phyloP scores from a whole-genome alignment of 208 protist species.

The Crithidia sp. region DNA sequence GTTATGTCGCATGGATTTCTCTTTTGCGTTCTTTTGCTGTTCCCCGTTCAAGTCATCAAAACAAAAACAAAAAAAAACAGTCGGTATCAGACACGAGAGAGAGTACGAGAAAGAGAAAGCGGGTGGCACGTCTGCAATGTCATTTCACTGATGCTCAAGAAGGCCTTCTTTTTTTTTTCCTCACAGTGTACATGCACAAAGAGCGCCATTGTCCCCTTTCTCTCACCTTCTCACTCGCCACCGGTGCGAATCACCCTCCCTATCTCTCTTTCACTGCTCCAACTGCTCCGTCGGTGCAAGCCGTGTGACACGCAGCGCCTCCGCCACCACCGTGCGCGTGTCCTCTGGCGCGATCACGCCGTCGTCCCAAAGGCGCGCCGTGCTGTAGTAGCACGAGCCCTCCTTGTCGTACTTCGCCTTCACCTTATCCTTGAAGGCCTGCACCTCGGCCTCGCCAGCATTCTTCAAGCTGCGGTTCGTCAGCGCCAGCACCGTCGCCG shows the following conservation, averaged over 20 bases:
- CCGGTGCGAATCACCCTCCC: not conserved
- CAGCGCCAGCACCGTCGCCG: conserved; percentile 88
- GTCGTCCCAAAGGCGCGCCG: conserved; percentile 96
- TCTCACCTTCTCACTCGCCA: too few species aligned
- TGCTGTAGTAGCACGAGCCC: conserved; percentile 93
- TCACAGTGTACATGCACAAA: too few species aligned
- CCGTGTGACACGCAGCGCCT: conserved; percentile 75
- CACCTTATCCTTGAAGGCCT: conserved; percentile 74
- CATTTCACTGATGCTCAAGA: too few species aligned
- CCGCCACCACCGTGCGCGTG: conserved; percentile 85
- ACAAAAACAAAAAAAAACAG: too few species aligned
- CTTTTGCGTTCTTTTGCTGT: too few species aligned
- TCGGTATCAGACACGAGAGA: too few species aligned
- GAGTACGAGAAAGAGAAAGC: too few species aligned
- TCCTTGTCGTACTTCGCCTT: conserved; percentile 93
- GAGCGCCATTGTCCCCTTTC: not conserved
- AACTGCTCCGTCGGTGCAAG: conserved; percentile 63
- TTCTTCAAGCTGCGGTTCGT: conserved; percentile 65
- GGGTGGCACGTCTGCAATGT: too few species aligned
- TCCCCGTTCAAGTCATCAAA: too few species aligned
- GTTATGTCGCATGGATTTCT: too few species aligned
- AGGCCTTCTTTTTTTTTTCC: too few species aligned
- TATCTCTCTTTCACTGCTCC: conserved; percentile 3
- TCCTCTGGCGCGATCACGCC: conserved; percentile 94
- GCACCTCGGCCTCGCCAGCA: conserved; percentile 57